A percentile compares a stretch with the other conserved stretches of the same genome.
These are phyloP conservation scores for Hebeloma cylindrosporum DNA, from an alignment of 768 basidiomycete species.

Conservation along the genomic window DNA sequence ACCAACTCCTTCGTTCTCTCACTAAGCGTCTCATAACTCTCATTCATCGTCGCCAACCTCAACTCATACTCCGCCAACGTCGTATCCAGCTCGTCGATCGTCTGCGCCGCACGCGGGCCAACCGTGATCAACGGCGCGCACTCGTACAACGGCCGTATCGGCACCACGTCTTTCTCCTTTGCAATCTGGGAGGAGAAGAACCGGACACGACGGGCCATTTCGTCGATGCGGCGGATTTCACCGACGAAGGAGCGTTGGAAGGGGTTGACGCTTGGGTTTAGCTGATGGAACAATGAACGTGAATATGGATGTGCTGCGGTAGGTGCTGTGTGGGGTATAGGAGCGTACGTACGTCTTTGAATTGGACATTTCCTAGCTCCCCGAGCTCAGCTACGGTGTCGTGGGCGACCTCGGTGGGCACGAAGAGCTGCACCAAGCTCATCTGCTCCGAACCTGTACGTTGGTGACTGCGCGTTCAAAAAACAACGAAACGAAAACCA, in stretches of 20 bases:
- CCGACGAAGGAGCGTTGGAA: slow-evolving; percentile 98
- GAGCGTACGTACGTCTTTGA: slow-evolving; percentile 81
- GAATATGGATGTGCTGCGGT: background rate
- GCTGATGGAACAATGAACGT: slow-evolving; percentile 43
- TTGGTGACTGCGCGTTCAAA: slow-evolving; percentile 14
- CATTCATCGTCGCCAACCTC: slow-evolving; percentile 86
- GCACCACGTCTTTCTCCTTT: slow-evolving; percentile 80
- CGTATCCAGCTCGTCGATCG: slow-evolving; percentile 89
- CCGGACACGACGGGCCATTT: slow-evolving; percentile 92
- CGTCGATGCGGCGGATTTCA: slow-evolving; percentile 92
- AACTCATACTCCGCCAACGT: slow-evolving; percentile 86
- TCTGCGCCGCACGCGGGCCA: slow-evolving; percentile 90
- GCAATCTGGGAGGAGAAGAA: slow-evolving; percentile 87
- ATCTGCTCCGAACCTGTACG: slow-evolving; percentile 89
- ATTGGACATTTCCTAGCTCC: slow-evolving; percentile 93
- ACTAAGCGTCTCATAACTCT: slow-evolving; percentile 84
- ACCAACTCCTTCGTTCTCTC: slow-evolving; percentile 84
- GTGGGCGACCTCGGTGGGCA: slow-evolving; percentile 96
- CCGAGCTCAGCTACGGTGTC: slow-evolving; percentile 95
- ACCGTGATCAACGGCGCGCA: slow-evolving; percentile 85
- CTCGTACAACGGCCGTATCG: slow-evolving; percentile 83
- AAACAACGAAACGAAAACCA: slow-evolving; percentile 20
- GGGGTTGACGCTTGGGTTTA: slow-evolving; percentile 93
- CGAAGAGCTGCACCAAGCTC: slow-evolving; percentile 96
- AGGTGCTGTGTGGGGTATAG: background rate